Evolutionary conservation across 495 filamentous ascomycete genomes (phyloP), one percentile per base, ranked within the genome.

Genomic region (Aspergillus ellipticus): DNA sequence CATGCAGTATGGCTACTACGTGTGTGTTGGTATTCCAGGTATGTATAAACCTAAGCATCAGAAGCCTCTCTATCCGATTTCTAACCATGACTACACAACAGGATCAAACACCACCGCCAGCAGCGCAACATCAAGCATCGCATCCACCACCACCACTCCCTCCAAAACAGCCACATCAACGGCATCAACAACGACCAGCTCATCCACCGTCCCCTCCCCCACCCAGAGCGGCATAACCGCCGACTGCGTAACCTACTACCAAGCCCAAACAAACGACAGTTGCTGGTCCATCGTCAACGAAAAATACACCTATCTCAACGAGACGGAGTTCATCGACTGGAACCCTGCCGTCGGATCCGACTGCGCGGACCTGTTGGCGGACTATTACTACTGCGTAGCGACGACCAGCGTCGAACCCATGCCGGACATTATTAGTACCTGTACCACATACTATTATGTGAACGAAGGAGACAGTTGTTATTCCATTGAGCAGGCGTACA

Each of bases 11-110:
- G 58, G 48, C 4, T 56, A 58, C 20, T 69, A 65, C 24, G 47
- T 66, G 26, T 66, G 64, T 37, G 57, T 66, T 4, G 59, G 59
- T 15, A 24, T 69, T 9, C 3, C 24, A 1, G 28, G 48, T 49
- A 43, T 20, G 41, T 20, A n/a, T n/a, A n/a, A n/a, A n/a, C n/a
- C n/a, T n/a, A n/a, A n/a, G n/a, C n/a, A n/a, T n/a, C n/a, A n/a
- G n/a, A n/a, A n/a, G n/a, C n/a, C n/a, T n/a, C n/a, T n/a, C n/a
- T n/a, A n/a, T n/a, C n/a, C n/a, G n/a, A n/a, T n/a, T n/a, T n/a
- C n/a, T n/a, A n/a, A n/a, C n/a, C n/a, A n/a, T n/a, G n/a, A n/a
- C n/a, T n/a, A n/a, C n/a, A n/a, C n/a, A n/a, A n/a, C n/a, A n/a
- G n/a, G n/a, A n/a, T n/a, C n/a, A n/a, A 42, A 15, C 13, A 15